phyloP scores from a whole-genome alignment of 805 yeast species.

The Starmerella vaccinii region DNA sequence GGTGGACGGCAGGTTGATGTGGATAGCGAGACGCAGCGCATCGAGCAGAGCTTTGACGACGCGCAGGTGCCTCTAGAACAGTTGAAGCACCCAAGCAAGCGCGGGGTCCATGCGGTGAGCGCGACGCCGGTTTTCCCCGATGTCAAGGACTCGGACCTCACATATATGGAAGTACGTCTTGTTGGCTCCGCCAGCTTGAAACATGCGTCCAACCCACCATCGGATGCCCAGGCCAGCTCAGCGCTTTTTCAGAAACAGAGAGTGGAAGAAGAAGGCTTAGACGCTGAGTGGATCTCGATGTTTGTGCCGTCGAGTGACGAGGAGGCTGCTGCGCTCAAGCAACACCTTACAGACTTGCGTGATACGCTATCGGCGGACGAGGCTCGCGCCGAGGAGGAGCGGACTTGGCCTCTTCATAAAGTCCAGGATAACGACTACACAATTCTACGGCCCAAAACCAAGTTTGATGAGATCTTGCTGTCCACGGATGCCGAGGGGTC shows the following conservation, averaged over 20 bases:
- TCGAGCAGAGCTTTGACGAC: constrained; percentile 67
- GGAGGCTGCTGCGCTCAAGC: constrained; percentile 35
- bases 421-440: constrained; percentile 69
- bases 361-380: constrained; percentile 26
- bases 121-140: constrained; percentile 83
- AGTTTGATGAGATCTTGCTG: constrained; percentile 57
- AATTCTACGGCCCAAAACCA: constrained; percentile 27
- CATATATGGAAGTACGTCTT: constrained; percentile 34
- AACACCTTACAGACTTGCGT: constrained; percentile 39
- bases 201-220: constrained; percentile 18
- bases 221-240: constrained; percentile 28
- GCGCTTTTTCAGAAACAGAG: constrained; percentile 53
- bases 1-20: constrained; percentile 38
- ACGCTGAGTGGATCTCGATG: constrained; percentile 59
- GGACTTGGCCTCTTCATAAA: constrained; percentile 47
- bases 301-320: constrained; percentile 41
- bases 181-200: constrained; percentile 40
- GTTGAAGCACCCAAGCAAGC: constrained; percentile 71
- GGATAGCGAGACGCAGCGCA: constrained; percentile 51
- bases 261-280: constrained; percentile 1
- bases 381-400: constrained; percentile 25
- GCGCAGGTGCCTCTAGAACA: constrained; percentile 39
- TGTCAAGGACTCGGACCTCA: constrained; percentile 78
- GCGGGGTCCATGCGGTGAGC: constrained; percentile 57
- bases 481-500: constrained; percentile 44